These are phyloP conservation scores for Diplodia mutila DNA, from an alignment of 2,329 filamentous ascomycete genomes.

Conservation along the genomic window DNA sequence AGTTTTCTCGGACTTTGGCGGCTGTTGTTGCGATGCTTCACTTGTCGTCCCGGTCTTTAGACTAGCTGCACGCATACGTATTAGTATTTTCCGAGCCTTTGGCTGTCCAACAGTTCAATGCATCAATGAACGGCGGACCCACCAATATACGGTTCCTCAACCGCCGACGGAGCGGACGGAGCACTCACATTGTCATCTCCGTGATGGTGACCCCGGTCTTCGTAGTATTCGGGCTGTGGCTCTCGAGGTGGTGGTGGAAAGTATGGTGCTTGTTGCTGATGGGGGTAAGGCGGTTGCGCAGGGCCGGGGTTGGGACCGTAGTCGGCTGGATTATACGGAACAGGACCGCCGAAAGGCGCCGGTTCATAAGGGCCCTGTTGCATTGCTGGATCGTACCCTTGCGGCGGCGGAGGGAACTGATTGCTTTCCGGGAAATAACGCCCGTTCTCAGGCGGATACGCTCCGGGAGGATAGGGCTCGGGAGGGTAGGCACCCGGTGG, in stretches of 20 bases:
- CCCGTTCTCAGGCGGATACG: conserved; percentile 30
- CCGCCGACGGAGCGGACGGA: conserved; percentile 40
- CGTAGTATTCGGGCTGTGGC: conserved; percentile 35
- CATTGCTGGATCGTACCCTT: conserved; percentile 34
- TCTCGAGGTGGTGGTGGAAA: conserved; percentile 37
- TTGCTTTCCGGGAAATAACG: conserved; percentile 52
- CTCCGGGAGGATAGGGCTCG: conserved; percentile 15
- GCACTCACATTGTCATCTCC: conserved; percentile 57
- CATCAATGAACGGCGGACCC: conserved; percentile 36
- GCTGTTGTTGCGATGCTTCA: conserved; percentile 28
- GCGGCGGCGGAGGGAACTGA: conserved; percentile 54
- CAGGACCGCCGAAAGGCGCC: conserved; percentile 37
- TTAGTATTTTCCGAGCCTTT: conserved; percentile 30
- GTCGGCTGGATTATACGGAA: conserved; percentile 51
- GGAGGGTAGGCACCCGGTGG: conserved; percentile 12
- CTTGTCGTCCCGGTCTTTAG: conserved; percentile 28
- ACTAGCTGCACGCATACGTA: conserved; percentile 29
- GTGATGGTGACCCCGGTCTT: conserved; percentile 40
- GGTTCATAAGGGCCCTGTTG: conserved; percentile 33
- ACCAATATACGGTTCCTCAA: conserved; percentile 41
- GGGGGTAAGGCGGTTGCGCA: conserved; percentile 2
- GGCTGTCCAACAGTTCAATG: conserved; percentile 22
- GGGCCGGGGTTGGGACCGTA: conserved; percentile 41
- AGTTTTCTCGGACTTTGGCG: conserved; percentile 35
- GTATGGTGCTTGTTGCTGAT: conserved; percentile 32